A percentile compares a stretch with the other conserved stretches of the same genome.
Conservation (phyloP, 768 basidiomycete species). For the Termitomyces heimii region DNA sequence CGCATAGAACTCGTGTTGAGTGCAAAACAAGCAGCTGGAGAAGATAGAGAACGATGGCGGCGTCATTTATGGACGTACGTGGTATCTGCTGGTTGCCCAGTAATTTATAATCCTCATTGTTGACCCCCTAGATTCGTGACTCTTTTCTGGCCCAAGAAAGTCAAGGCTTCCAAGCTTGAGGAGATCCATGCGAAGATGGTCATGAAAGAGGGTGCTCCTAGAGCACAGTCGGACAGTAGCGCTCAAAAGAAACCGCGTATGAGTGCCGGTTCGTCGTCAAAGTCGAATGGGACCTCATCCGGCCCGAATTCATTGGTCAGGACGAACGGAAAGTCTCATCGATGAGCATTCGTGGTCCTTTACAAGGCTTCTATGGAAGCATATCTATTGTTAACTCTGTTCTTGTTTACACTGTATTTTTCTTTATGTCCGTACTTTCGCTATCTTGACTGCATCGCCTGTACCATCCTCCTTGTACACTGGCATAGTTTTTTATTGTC, state of each 20-base stretch:
- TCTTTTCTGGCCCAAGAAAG: constrained; percentile 96
- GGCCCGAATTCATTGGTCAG: constrained; percentile 37
- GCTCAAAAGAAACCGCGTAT: constrained; percentile 57
- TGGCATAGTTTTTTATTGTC: background rate
- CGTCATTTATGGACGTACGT: constrained; percentile 97
- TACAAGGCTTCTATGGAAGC: background rate
- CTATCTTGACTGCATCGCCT: constrained; percentile 3
- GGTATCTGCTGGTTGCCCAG: background rate
- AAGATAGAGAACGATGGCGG: constrained; percentile 83
- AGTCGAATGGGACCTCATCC: constrained; percentile 47
- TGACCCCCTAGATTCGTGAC: constrained; percentile 70
- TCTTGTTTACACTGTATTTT: constrained; percentile 17
- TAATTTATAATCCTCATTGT: constrained; percentile 1
- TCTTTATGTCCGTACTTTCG: constrained; percentile 5
- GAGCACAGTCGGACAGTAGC: constrained; percentile 43
- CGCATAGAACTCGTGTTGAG: constrained; percentile 84
- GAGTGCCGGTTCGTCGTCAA: constrained; percentile 33
- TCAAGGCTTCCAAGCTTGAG: constrained; percentile 88
- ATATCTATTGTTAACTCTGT: constrained; percentile 8
- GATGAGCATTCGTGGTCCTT: constrained; percentile 29
- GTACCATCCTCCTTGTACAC: constrained; percentile 1
- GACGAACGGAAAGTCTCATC: constrained; percentile 57
- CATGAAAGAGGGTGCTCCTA: constrained; percentile 73
- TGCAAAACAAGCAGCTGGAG: constrained; percentile 69
- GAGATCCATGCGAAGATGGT: constrained; percentile 97